Conservation (phyloP, 2,329 filamentous ascomycete species). For the Cadophora luteo-olivacea region DNA sequence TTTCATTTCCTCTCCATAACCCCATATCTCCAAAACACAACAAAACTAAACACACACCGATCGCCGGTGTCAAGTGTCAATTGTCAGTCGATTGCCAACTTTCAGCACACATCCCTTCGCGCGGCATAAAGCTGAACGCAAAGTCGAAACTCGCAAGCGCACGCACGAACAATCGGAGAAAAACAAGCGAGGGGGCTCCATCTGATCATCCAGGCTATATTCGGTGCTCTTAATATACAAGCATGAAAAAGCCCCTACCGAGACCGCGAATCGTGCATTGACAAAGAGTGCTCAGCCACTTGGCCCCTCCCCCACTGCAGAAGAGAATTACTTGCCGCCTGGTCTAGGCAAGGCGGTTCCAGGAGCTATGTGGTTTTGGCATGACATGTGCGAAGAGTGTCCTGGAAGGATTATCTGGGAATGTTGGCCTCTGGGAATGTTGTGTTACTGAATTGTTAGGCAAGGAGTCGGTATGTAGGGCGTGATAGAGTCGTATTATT, state of each 20-base stretch:
- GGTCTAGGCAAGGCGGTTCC: neutral
- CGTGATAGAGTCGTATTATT: neutral
- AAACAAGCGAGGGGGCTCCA: slow-evolving; percentile 11
- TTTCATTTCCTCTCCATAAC: slow-evolving; percentile 14
- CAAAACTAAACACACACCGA: neutral
- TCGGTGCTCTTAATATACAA: slow-evolving; percentile 16
- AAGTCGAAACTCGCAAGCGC: slow-evolving; percentile 14
- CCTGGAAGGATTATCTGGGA: neutral
- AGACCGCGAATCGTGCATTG: slow-evolving; percentile 17
- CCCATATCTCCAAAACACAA: slow-evolving; percentile 12
- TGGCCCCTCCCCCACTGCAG: neutral
- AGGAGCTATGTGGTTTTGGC: neutral
- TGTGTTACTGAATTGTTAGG: neutral
- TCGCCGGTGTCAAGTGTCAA: slow-evolving; percentile 1
- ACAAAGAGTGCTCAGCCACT: slow-evolving; percentile 4
- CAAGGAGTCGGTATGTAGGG: neutral
- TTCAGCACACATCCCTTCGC: slow-evolving; percentile 5
- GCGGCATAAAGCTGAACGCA: slow-evolving; percentile 8
- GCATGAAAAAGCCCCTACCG: slow-evolving; percentile 15
- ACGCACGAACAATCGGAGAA: slow-evolving; percentile 8
- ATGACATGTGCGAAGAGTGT: neutral
- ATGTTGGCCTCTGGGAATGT: slow-evolving; percentile 3
- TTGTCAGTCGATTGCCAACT: neutral
- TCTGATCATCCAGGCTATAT: neutral
- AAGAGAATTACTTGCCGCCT: neutral